A percentile compares a stretch with the other conserved stretches of the same genome.
Evolutionary conservation across 179 eudicot genomes (phyloP).

Genomic region (Amaranthus tricolor): DNA sequence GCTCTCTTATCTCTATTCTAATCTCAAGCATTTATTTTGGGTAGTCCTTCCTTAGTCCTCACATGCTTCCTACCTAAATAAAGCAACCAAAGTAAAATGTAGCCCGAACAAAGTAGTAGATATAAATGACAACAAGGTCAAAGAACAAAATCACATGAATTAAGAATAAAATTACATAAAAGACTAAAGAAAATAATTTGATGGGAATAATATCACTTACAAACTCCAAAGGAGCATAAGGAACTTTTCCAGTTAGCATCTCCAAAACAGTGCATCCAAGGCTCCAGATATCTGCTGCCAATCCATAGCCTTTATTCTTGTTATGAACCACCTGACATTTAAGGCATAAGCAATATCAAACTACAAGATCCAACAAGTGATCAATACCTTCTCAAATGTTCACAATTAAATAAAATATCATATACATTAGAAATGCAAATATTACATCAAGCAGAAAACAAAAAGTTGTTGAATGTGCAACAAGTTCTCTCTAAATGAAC

Average conservation of each 20-base stretch:
- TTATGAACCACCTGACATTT: conserved; percentile 53
- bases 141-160: not conserved
- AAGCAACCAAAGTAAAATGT: no score
- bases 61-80: no score
- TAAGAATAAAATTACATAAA: not conserved
- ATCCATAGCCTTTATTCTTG: conserved; percentile 66
- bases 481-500: not conserved
- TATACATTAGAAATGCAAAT: not conserved
- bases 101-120: not conserved
- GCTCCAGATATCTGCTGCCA: conserved; percentile 97
- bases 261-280: conserved; percentile 96
- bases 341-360: no score
- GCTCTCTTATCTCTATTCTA: no score
- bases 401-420: not conserved
- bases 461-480: not conserved
- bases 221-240: conserved; percentile 66
- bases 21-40: no score
- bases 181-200: not conserved
- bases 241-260: conserved; percentile 78
- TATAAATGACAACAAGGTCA: not conserved
- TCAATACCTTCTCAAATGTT: not conserved
- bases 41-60: no score
- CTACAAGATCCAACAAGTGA: not conserved
- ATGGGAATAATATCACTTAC: conserved; percentile 38
- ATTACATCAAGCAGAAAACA: not conserved